phyloP scores from a whole-genome alignment of 352 stramenopile genomes.

The Phytophthora sansomeana region DNA sequence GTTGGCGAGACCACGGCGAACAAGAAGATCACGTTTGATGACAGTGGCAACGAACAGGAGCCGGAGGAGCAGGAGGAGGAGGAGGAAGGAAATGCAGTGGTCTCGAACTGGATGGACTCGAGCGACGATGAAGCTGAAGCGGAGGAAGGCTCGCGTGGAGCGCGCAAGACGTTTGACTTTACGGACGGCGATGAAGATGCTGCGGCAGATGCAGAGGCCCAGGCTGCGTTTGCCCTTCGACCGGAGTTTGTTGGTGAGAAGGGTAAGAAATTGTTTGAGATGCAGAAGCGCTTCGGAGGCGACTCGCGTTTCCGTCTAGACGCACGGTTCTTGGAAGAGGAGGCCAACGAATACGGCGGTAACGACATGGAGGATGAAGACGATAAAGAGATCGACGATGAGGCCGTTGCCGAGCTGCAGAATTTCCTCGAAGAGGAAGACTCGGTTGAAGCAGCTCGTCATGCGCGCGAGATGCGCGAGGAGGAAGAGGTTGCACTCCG shows the following conservation, averaged over 20 bases:
- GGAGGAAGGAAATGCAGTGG: conserved; percentile 14
- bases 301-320: conserved; percentile 84
- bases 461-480: conserved; percentile 51
- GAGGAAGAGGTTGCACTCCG: conserved; percentile 66
- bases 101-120: conserved; percentile 67
- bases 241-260: conserved; percentile 76
- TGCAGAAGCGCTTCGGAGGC: conserved; percentile 83
- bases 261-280: conserved; percentile 81
- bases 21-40: conserved; percentile 85
- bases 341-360: conserved; percentile 66
- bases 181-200: conserved; percentile 42
- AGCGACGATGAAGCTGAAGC: conserved; percentile 55
- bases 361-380: conserved; percentile 48
- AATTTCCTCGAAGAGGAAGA: conserved; percentile 59
- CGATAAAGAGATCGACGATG: conserved; percentile 27
- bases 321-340: conserved; percentile 75
- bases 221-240: conserved; percentile 63
- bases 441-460: conserved; percentile 35
- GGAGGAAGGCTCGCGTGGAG: conserved; percentile 20
- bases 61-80: conserved; percentile 32
- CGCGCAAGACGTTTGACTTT: conserved; percentile 56
- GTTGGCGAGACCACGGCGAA: conserved; percentile 36
- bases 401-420: conserved; percentile 48
- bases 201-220: conserved; percentile 37
- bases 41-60: conserved; percentile 69